phyloP scores from a whole-genome alignment of 768 basidiomycete species.

The Imleria badia region DNA sequence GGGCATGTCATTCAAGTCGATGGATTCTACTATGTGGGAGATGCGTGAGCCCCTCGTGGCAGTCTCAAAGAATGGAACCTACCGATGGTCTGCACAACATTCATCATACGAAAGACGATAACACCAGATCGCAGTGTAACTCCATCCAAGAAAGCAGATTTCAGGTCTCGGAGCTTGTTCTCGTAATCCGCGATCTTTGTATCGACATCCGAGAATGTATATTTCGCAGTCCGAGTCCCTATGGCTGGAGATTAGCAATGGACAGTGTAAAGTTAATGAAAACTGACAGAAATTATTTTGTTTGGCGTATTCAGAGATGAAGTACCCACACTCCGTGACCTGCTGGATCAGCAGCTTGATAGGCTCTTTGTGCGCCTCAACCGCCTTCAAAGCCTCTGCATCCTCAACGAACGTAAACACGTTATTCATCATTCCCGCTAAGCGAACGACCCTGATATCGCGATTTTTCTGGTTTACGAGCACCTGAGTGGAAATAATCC shows the following conservation, averaged over 20 bases:
- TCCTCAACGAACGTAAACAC: constrained; percentile 15
- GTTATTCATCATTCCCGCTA: constrained; percentile 18
- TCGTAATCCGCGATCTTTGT: constrained; percentile 20
- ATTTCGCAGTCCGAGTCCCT: constrained; percentile 19
- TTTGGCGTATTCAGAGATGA: constrained; percentile 22
- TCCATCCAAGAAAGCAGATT: constrained; percentile 15
- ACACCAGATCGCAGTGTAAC: constrained; percentile 14
- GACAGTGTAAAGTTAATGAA: neutral
- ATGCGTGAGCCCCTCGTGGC: neutral
- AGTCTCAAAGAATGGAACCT: neutral
- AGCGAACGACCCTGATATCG: constrained; percentile 13
- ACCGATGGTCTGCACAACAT: constrained; percentile 7
- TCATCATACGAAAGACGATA: constrained; percentile 24
- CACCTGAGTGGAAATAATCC: constrained; percentile 1
- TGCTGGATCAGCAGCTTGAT: constrained; percentile 18
- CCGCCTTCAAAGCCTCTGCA: constrained; percentile 4
- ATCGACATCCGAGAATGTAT: constrained; percentile 19
- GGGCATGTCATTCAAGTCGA: constrained; percentile 20
- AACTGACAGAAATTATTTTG: constrained; percentile 17
- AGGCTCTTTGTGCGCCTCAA: constrained; percentile 6
- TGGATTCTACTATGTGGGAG: constrained; percentile 7
- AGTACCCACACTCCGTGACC: constrained; percentile 25
- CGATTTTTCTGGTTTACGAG: constrained; percentile 19
- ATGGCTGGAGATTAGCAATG: neutral
- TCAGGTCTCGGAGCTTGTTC: constrained; percentile 17